phyloP scores from a whole-genome alignment of 805 yeast species.

The Blastobotrys mokoenaii region DNA sequence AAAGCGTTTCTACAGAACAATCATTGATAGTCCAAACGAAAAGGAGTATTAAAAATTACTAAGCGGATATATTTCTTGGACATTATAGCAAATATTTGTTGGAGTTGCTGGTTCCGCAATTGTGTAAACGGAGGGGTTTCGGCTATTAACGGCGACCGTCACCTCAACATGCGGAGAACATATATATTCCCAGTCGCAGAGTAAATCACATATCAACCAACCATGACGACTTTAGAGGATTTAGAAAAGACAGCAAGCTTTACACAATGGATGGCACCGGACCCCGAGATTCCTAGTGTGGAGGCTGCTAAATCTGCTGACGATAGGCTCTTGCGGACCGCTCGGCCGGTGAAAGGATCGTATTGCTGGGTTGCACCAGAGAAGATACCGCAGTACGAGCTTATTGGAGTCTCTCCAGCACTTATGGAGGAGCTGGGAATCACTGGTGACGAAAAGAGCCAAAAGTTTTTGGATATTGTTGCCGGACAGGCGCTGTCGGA shows the following conservation, averaged over 20 bases:
- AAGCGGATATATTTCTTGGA: too few species aligned
- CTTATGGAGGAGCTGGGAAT: constrained; percentile 62
- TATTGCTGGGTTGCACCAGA: constrained; percentile 72
- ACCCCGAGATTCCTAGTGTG: constrained; percentile 31
- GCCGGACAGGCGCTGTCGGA: constrained; percentile 49
- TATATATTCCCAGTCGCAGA: too few species aligned
- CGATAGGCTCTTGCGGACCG: constrained; percentile 36
- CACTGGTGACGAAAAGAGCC: constrained; percentile 33
- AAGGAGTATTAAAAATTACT: too few species aligned
- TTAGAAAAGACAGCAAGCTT: constrained; percentile 24
- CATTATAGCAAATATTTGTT: too few species aligned
- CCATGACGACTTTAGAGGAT: neutral
- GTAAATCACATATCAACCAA: too few species aligned
- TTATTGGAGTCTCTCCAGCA: constrained; percentile 47
- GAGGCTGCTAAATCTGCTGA: constrained; percentile 26
- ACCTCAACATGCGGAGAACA: too few species aligned
- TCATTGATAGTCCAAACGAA: too few species aligned
- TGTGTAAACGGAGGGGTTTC: too few species aligned
- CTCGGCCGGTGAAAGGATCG: constrained; percentile 52
- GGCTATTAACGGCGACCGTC: too few species aligned
- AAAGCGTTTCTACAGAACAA: too few species aligned
- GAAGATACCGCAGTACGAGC: constrained; percentile 36
- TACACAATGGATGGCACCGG: constrained; percentile 31
- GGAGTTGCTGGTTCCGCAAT: too few species aligned
- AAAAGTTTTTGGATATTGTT: constrained; percentile 44